These are phyloP conservation scores for Xylaria cubensis DNA, from an alignment of 495 filamentous ascomycete species.

Conservation along the genomic window DNA sequence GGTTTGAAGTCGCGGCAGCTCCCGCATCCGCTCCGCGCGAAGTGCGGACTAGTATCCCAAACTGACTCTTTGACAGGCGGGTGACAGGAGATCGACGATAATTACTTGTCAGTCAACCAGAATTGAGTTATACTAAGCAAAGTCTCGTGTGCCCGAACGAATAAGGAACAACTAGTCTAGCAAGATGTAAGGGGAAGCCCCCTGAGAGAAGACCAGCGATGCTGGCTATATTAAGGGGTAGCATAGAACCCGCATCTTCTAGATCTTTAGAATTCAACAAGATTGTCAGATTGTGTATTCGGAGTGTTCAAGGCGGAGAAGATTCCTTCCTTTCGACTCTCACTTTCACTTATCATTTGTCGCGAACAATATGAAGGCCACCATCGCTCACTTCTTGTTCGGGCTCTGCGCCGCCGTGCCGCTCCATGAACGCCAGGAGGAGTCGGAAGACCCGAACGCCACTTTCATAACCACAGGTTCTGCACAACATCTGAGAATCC, in stretches of 20 bases:
- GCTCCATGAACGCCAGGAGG: neutral
- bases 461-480: neutral
- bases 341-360: neutral
- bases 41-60: neutral
- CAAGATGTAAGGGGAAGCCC: too few relatives aligned
- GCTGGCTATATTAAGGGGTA: neutral
- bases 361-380: constrained; percentile 6
- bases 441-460: neutral
- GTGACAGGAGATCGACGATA: constrained; percentile 9
- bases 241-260: neutral
- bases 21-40: neutral
- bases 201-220: neutral
- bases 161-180: neutral
- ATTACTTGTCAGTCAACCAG: neutral
- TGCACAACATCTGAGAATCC: neutral
- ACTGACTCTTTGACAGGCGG: neutral
- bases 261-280: neutral
- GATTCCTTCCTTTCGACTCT: neutral
- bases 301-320: neutral
- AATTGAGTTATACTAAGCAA: constrained; percentile 12
- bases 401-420: constrained; percentile 10
- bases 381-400: constrained; percentile 7
- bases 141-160: constrained; percentile 5
- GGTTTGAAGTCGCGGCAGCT: neutral
- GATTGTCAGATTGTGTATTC: neutral